Evolutionary conservation across 495 filamentous ascomycete species (phyloP).

Genomic region (Annulohypoxylon maeteangense): DNA sequence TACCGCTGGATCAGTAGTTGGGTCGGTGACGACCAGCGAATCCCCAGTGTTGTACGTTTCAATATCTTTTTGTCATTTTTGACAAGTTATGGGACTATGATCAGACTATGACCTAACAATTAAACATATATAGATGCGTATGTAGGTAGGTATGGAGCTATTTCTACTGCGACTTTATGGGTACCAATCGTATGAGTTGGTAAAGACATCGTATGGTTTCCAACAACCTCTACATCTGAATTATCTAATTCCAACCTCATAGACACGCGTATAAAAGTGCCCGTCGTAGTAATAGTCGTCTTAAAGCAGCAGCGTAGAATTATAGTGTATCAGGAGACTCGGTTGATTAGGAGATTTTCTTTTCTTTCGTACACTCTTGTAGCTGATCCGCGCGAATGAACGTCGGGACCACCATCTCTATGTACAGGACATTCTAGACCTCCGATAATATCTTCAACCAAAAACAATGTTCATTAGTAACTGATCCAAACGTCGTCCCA

Average conservation of each 20-base stretch:
- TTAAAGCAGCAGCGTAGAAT: background rate
- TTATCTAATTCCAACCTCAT: background rate
- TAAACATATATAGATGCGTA: no score
- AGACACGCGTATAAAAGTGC: background rate
- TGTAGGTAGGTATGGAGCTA: no score
- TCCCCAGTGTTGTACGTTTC: constrained; percentile 60
- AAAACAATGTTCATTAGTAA: constrained; percentile 18
- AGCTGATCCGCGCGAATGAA: constrained; percentile 16
- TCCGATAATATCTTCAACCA: background rate
- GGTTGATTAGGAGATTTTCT: constrained; percentile 8
- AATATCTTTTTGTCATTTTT: background rate
- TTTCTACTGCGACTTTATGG: background rate
- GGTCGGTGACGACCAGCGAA: constrained; percentile 64
- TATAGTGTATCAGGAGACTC: background rate
- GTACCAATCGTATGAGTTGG: background rate
- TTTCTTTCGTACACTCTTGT: background rate
- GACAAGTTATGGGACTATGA: background rate
- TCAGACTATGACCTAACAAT: no score
- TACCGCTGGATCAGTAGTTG: constrained; percentile 58
- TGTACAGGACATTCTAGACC: constrained; percentile 23
- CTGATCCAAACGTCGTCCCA: constrained; percentile 27
- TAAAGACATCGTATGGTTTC: background rate
- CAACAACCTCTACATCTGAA: background rate
- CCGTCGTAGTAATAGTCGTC: background rate
- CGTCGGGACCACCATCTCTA: constrained; percentile 7